Evolutionary conservation across 2,329 filamentous ascomycete genomes (phyloP).

Genomic region (Colletotrichum siamense): DNA sequence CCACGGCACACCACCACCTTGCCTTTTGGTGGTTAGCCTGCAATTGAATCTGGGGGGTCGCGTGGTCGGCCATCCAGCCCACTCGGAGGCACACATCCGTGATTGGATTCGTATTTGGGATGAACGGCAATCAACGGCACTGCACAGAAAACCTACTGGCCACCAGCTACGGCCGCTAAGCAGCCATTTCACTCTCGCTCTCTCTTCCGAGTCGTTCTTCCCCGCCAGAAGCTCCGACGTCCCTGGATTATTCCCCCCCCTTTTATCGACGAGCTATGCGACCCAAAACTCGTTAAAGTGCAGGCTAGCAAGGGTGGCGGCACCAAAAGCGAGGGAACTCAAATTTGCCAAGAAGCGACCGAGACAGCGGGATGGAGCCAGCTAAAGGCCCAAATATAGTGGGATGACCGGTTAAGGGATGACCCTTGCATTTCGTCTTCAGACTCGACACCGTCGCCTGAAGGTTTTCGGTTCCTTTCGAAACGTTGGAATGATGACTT

Average conservation of each 20-base stretch:
- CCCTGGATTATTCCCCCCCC: background rate
- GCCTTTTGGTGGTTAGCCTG: background rate
- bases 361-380: background rate
- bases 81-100: background rate
- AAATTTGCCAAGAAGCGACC: background rate
- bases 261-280: background rate
- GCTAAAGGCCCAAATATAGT: background rate
- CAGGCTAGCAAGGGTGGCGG: background rate
- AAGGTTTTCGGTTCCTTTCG: background rate
- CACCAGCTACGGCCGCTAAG: background rate
- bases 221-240: background rate
- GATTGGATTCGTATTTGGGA: background rate
- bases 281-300: background rate
- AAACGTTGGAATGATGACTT: background rate
- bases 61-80: background rate
- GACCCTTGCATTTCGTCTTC: background rate
- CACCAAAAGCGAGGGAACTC: background rate
- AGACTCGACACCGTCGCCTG: constrained; percentile 2
- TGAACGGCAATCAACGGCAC: background rate
- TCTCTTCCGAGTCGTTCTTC: background rate
- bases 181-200: background rate
- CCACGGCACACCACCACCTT: background rate
- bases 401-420: background rate
- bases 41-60: background rate
- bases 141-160: background rate